These are phyloP conservation scores for Thinopyrum elongatum DNA, from an alignment of 176 grass and related monocot species.

Conservation along the genomic window DNA sequence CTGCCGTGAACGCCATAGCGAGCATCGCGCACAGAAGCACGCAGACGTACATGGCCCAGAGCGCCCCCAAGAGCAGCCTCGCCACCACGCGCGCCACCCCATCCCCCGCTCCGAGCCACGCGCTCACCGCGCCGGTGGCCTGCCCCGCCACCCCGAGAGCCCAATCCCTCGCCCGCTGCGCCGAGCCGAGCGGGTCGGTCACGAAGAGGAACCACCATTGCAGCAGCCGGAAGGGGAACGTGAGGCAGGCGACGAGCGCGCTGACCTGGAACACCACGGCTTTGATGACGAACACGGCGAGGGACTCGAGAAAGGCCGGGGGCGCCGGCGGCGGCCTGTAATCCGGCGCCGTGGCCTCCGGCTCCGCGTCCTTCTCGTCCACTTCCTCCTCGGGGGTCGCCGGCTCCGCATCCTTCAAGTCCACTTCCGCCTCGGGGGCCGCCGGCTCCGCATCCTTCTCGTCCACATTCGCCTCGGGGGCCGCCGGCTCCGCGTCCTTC, in stretches of 20 bases:
- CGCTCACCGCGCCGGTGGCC: conserved; percentile 11
- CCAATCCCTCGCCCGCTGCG: conserved; percentile 32
- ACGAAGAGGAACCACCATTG: conserved; percentile 55
- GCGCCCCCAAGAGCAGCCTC: conserved; percentile 60
- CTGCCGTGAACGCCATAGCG: conserved; percentile 63
- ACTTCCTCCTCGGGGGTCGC: neutral
- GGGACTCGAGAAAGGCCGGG: conserved; percentile 38
- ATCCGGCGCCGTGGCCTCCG: neutral
- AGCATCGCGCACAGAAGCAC: conserved; percentile 55
- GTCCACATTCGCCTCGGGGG: neutral
- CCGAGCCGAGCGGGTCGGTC: conserved; percentile 49
- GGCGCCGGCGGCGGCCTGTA: neutral
- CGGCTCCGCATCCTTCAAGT: neutral
- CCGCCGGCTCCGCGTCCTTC: neutral
- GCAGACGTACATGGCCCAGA: conserved; percentile 81
- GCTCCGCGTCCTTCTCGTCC: no score
- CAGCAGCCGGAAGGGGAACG: conserved; percentile 69
- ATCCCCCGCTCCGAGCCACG: conserved; percentile 31
- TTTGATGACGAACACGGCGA: conserved; percentile 53
- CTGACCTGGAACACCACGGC: conserved; percentile 65
- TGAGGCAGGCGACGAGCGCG: conserved; percentile 47
- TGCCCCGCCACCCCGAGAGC: conserved; percentile 36
- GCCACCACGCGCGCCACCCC: conserved; percentile 33
- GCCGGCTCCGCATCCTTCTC: neutral
- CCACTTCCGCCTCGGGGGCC: neutral